phyloP scores from a whole-genome alignment of 495 filamentous ascomycete species.

The Trichoderma parareesei region DNA sequence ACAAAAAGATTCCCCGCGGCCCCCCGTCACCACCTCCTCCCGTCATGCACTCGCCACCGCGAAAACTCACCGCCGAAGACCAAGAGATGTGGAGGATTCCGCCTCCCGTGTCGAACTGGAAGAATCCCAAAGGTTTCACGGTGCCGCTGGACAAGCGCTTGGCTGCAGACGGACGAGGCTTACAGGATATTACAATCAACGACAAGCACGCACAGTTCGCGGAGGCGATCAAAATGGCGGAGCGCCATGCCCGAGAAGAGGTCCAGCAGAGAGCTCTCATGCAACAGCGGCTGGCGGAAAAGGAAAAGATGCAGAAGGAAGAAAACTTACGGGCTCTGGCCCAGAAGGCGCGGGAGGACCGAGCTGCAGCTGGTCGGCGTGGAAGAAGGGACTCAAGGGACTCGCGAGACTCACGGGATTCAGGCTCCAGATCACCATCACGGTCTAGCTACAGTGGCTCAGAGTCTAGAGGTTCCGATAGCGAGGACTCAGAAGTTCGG shows the following conservation, averaged over 20 bases:
- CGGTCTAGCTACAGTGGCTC: constrained; percentile 42
- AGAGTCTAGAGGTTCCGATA: constrained; percentile 52
- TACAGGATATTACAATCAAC: constrained; percentile 95
- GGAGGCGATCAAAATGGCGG: constrained; percentile 87
- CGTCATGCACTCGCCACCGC: constrained; percentile 88
- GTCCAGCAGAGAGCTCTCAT: constrained; percentile 86
- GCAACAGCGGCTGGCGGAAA: constrained; percentile 95
- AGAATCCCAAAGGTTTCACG: constrained; percentile 98
- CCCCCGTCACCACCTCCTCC: constrained; percentile 89
- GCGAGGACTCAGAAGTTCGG: constrained; percentile 58
- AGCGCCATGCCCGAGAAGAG: constrained; percentile 91
- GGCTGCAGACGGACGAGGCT: constrained; percentile 86
- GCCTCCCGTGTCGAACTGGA: constrained; percentile 95
- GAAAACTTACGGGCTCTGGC: constrained; percentile 84
- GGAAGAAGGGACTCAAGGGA: constrained; percentile 36
- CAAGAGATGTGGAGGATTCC: constrained; percentile 97
- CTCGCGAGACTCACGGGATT: constrained; percentile 9
- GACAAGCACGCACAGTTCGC: constrained; percentile 98
- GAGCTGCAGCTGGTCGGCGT: constrained; percentile 43
- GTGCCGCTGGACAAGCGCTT: constrained; percentile 94
- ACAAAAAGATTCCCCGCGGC: constrained; percentile 95
- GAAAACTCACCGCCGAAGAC: constrained; percentile 93
- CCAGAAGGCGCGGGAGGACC: constrained; percentile 82
- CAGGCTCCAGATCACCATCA: constrained; percentile 40
- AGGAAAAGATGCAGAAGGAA: constrained; percentile 89